Percentiles rank a stretch among this genome's conserved stretches.
These are phyloP conservation scores for Sarocladium oryzae DNA, from an alignment of 2,329 filamentous ascomycete species.

Conservation along the genomic window DNA sequence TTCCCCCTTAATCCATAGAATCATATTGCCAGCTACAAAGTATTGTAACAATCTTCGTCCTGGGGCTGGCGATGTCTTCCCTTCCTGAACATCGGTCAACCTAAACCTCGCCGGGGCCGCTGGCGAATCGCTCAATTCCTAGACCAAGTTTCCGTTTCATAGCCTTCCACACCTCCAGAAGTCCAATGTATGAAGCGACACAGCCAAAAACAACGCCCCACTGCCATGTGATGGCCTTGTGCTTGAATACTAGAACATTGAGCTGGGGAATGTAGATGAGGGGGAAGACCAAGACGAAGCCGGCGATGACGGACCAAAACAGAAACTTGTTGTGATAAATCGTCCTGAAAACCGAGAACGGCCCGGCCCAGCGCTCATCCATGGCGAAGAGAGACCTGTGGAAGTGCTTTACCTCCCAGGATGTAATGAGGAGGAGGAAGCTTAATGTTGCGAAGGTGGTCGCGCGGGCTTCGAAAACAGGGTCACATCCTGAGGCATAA, in stretches of 20 bases:
- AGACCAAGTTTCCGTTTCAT: slow-evolving; percentile 46
- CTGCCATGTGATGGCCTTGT: slow-evolving; percentile 62
- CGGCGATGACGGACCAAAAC: slow-evolving; percentile 56
- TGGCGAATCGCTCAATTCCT: slow-evolving; percentile 23
- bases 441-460: slow-evolving; percentile 64
- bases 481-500: slow-evolving; percentile 42
- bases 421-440: slow-evolving; percentile 60
- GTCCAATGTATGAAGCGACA: slow-evolving; percentile 51
- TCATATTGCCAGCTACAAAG: too few species aligned
- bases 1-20: background rate
- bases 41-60: too few species aligned
- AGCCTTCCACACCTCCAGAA: slow-evolving; percentile 66
- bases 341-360: slow-evolving; percentile 48
- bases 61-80: too few species aligned
- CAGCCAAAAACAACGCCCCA: slow-evolving; percentile 62
- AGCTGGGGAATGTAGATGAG: slow-evolving; percentile 63
- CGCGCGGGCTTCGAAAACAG: slow-evolving; percentile 58
- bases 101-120: slow-evolving; percentile 16
- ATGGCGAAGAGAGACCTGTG: slow-evolving; percentile 63
- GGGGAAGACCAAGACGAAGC: slow-evolving; percentile 54
- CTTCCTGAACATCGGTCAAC: too few species aligned
- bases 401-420: slow-evolving; percentile 70
- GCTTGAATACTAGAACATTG: slow-evolving; percentile 62
- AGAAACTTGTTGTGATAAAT: slow-evolving; percentile 63
- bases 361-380: slow-evolving; percentile 44